These are phyloP conservation scores for Acacia acuminata DNA, from an alignment of 306 rosid genomes.

Conservation along the genomic window DNA sequence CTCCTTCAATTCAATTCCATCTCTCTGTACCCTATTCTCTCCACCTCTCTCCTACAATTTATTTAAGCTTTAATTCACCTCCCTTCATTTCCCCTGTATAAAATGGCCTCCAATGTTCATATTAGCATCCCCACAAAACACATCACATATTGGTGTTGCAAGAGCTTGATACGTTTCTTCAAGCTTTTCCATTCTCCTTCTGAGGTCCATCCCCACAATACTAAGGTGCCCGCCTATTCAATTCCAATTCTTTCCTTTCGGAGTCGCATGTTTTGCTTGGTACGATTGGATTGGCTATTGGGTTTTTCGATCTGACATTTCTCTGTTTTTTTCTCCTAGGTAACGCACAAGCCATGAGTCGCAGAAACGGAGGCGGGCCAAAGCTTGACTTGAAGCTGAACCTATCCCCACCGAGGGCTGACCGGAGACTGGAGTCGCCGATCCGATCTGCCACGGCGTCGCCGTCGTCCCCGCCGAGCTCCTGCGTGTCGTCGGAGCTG, in stretches of 20 bases:
- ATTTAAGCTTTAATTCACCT: constrained; percentile 69
- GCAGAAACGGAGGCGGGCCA: constrained; percentile 63
- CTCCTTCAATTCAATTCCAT: constrained; percentile 51
- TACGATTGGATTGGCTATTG: background rate
- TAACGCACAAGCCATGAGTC: constrained; percentile 52
- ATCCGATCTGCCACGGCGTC: constrained; percentile 62
- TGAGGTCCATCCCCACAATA: constrained; percentile 29
- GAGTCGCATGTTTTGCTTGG: background rate
- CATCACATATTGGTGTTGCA: constrained; percentile 31
- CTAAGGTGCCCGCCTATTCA: background rate
- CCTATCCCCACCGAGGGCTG: constrained; percentile 74
- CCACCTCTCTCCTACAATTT: constrained; percentile 66
- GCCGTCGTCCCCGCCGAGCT: constrained; percentile 75
- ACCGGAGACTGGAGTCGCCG: constrained; percentile 54
- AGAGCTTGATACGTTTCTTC: constrained; percentile 19
- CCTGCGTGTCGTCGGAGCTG: constrained; percentile 79
- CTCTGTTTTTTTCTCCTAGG: constrained; percentile 6
- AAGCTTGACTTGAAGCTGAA: constrained; percentile 87
- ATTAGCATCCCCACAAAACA: constrained; percentile 36
- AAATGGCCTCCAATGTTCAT: constrained; percentile 47
- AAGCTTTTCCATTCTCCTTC: constrained; percentile 9
- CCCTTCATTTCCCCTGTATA: constrained; percentile 51
- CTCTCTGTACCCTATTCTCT: constrained; percentile 29
- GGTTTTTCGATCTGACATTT: background rate
- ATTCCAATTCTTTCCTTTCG: background rate